These are phyloP conservation scores for Leccinum obscurum DNA, from an alignment of 768 basidiomycete genomes.

Conservation along the genomic window DNA sequence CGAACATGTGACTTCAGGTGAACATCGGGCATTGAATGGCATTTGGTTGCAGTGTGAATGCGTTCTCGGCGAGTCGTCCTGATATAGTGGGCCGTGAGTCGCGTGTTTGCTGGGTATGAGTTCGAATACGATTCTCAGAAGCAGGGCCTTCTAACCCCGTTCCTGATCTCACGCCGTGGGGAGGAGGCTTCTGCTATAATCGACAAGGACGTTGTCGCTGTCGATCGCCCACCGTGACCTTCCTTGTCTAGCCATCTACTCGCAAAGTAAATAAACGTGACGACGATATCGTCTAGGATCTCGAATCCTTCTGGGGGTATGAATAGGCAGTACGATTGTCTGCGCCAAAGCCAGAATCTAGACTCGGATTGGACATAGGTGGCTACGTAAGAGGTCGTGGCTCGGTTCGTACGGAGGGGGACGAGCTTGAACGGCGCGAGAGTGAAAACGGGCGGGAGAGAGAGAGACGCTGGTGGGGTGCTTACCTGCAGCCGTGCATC, in stretches of 20 bases:
- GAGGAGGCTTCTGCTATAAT: neutral
- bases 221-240: neutral
- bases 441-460: neutral
- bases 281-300: too few species aligned
- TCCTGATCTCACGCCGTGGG: too few species aligned
- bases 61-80: neutral
- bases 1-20: too few species aligned
- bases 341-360: too few species aligned
- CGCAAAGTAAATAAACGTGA: too few species aligned
- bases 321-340: too few species aligned
- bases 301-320: too few species aligned
- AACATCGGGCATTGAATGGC: too few species aligned
- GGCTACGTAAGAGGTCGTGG: neutral
- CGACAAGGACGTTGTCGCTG: neutral
- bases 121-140: neutral
- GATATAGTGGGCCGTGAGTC: neutral
- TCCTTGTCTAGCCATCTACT: too few species aligned
- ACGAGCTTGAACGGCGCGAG: constrained; percentile 21
- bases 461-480: too few species aligned
- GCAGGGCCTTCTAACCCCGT: too few species aligned
- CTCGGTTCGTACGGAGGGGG: constrained; percentile 10
- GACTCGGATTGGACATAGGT: too few species aligned
- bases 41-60: neutral
- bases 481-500: constrained; percentile 27
- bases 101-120: neutral